These are phyloP conservation scores for Apiospora marii DNA, from an alignment of 2,329 filamentous ascomycete species.

Conservation along the genomic window DNA sequence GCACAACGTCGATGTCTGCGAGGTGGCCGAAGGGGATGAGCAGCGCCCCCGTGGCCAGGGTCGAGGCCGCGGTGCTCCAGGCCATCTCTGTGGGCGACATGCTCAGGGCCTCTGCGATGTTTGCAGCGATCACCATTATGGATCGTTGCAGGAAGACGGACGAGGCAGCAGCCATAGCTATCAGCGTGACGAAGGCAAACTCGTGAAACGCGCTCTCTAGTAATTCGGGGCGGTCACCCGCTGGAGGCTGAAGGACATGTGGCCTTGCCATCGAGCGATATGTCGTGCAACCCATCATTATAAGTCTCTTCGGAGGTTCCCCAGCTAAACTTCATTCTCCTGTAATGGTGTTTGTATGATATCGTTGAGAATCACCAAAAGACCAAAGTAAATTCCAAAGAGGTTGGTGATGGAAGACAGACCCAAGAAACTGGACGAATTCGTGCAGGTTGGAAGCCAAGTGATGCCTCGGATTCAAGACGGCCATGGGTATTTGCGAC, in stretches of 20 bases:
- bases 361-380: not conserved
- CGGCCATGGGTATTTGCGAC: not conserved
- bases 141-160: slow-evolving; percentile 44
- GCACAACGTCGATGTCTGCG: slow-evolving; percentile 38
- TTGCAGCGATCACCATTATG: slow-evolving; percentile 40
- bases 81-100: slow-evolving; percentile 43
- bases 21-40: slow-evolving; percentile 43
- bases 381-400: not conserved
- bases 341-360: not conserved
- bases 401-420: not conserved
- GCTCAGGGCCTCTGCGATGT: slow-evolving; percentile 36
- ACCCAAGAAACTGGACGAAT: not conserved
- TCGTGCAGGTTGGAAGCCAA: too few relatives aligned
- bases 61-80: slow-evolving; percentile 44
- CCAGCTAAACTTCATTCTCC: not conserved
- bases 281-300: not conserved
- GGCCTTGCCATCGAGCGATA: not conserved
- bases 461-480: not conserved
- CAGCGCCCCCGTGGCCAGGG: slow-evolving; percentile 42
- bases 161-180: slow-evolving; percentile 42
- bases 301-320: not conserved
- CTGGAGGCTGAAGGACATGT: not conserved
- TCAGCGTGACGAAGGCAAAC: slow-evolving; percentile 39
- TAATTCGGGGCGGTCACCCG: not conserved
- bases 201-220: slow-evolving; percentile 33